Conservation (phyloP, 192 early-diverging fungal species). For the Dimargaris cristalligena region DNA sequence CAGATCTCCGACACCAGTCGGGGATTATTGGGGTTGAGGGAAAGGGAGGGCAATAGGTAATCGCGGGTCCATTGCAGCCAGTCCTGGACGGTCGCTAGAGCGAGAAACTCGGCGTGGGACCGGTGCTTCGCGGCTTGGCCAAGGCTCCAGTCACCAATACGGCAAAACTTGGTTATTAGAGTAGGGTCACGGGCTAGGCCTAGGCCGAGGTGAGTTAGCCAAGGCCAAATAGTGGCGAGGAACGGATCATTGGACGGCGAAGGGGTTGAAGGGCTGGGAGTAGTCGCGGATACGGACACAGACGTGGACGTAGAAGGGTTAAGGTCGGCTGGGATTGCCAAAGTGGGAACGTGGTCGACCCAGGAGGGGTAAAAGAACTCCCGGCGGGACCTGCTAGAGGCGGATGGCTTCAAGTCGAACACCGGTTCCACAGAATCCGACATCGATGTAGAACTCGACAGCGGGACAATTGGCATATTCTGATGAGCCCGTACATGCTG, state of each 20-base stretch:
- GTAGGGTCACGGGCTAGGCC: conserved; percentile 25
- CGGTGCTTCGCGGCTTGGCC: conserved; percentile 5
- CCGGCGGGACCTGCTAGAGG: neutral
- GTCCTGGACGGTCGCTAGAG: neutral
- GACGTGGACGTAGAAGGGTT: neutral
- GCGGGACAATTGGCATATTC: too few relatives aligned
- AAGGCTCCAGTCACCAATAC: conserved; percentile 27
- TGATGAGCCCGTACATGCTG: neutral
- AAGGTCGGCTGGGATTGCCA: neutral
- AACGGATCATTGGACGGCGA: too few relatives aligned
- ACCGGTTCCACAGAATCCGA: neutral
- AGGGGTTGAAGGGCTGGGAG: too few relatives aligned
- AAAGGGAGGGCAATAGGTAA: conserved; percentile 51
- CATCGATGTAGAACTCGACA: neutral
- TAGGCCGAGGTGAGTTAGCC: conserved; percentile 20
- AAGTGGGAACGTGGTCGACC: neutral
- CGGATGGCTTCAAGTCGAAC: neutral
- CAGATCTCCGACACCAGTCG: conserved; percentile 44
- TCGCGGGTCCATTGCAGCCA: conserved; percentile 13
- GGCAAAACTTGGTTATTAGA: conserved; percentile 24
- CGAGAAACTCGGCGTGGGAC: too few relatives aligned
- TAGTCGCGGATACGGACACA: neutral
- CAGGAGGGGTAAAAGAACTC: conserved; percentile 1
- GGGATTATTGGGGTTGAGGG: conserved; percentile 41
- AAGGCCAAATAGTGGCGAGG: conserved; percentile 3